A percentile compares a stretch with the other conserved stretches of the same genome.
Conservation (phyloP, 2,329 filamentous ascomycete genomes). For the Penicillium verrucosum region DNA sequence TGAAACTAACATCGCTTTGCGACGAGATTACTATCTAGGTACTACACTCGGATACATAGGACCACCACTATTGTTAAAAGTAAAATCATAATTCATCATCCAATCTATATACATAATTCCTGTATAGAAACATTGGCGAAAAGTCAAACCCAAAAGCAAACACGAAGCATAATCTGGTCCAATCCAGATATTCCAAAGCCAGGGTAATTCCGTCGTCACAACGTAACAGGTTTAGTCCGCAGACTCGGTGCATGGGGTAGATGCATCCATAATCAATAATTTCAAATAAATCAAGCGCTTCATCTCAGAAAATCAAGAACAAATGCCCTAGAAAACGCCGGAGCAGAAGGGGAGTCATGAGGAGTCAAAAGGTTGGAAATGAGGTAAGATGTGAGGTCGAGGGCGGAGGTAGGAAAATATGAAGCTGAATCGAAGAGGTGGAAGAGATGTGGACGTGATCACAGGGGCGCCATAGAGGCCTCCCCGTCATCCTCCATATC, state of each 20-base stretch:
- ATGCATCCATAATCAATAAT: slow-evolving; percentile 4
- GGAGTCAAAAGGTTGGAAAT: background rate
- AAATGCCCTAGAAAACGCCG: slow-evolving; percentile 9
- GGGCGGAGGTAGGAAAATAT: background rate
- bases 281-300: slow-evolving; percentile 8
- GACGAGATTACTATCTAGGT: background rate
- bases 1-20: background rate
- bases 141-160: background rate
- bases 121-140: background rate
- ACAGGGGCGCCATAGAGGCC: slow-evolving; percentile 14
- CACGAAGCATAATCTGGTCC: background rate
- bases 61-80: background rate
- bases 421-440: background rate
- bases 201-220: slow-evolving; percentile 1
- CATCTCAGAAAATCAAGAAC: background rate
- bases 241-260: background rate
- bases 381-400: background rate
- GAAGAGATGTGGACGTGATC: background rate
- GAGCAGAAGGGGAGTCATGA: slow-evolving; percentile 6
- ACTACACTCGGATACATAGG: background rate
- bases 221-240: background rate
- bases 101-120: slow-evolving; percentile 10
- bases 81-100: slow-evolving; percentile 17
- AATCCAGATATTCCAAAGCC: slow-evolving; percentile 1
- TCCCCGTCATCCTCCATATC: slow-evolving; percentile 33